Evolutionary conservation across 257 asterid species (phyloP).

Genomic region (Capsicum pubescens): DNA sequence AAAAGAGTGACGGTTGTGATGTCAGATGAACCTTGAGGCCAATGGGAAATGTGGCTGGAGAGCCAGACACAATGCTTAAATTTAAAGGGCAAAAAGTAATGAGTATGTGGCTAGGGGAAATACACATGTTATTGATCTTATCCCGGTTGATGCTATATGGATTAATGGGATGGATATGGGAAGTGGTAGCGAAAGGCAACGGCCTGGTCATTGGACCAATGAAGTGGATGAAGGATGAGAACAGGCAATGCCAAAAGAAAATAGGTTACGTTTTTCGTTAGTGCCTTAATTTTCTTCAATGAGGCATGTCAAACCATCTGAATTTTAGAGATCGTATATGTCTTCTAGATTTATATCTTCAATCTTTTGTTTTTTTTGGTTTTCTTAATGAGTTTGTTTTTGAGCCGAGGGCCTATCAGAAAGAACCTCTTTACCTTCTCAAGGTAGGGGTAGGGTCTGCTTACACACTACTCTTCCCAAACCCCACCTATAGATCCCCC

Average conservation of each 20-base stretch:
- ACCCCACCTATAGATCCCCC: too few species aligned
- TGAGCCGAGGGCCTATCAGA: too few species aligned
- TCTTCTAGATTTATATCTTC: background rate
- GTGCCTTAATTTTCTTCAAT: background rate
- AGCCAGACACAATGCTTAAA: background rate
- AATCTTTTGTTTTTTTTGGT: background rate
- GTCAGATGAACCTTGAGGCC: slow-evolving; percentile 9
- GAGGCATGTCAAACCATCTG: background rate
- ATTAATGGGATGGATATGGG: background rate
- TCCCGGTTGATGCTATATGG: slow-evolving; percentile 2
- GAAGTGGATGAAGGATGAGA: background rate
- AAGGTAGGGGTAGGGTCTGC: too few species aligned
- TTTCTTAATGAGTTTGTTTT: background rate
- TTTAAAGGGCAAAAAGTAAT: background rate
- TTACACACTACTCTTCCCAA: too few species aligned
- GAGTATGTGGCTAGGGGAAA: background rate
- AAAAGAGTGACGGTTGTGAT: background rate
- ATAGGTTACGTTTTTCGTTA: background rate
- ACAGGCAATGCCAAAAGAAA: background rate
- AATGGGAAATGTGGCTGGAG: background rate
- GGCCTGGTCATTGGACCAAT: background rate
- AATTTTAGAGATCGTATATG: background rate
- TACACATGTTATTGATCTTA: background rate
- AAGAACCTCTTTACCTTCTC: too few species aligned
- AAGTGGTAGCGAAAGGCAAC: background rate